Evolutionary conservation across 2,329 filamentous ascomycete species (phyloP), one percentile per base, ranked within the genome.

Genomic region (Xylariales sp.): DNA sequence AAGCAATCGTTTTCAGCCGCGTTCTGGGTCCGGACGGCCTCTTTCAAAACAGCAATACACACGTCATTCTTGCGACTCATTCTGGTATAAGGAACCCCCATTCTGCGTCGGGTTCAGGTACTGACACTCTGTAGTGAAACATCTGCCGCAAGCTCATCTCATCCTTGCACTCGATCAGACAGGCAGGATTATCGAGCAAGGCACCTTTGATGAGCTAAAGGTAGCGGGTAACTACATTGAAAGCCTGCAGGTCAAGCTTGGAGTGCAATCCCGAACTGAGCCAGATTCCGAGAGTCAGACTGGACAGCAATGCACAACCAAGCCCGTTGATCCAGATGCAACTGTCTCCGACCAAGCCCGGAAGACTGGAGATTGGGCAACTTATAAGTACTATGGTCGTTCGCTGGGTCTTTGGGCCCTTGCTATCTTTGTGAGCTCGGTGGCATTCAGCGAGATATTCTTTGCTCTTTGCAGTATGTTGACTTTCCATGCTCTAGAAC

Each of bases 141-240:
- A 45, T 8, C 41, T 62, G 2, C 56, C 58, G 14, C 58, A 63
- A 28, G 61, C 55, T 21, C 60, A 65, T 46, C 54, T 61, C 15
- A 57, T 65, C 18, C 46, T 63, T 12, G 54, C 51, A 5, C 55
- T 65, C 4, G 43, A 51, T 20, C 51, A 51, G 18, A 47, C 54
- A 9, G 62, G 61, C 15, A 52, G 38, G 19, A 53, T 63, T 5
- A 39, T 48, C 5, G 59, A 65, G 45, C 59, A 62, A 49, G 61
- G 61, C 5, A 46, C 42, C 10, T 64, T 61, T 33, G 53, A 58
- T 8, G 52, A 55, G n/a, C 49, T 64, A n/a, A 59, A 56, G 33
- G 38, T 44, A 2, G 46, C 54, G 12, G 56, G 57, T 16, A 59
- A 57, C 11, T 64, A 64, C 32, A 54, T 63, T 3, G 54, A 58